Evolutionary conservation across 1,284 basidiomycete genomes (phyloP).

Genomic region (Cryptococcus jaspeensis): DNA sequence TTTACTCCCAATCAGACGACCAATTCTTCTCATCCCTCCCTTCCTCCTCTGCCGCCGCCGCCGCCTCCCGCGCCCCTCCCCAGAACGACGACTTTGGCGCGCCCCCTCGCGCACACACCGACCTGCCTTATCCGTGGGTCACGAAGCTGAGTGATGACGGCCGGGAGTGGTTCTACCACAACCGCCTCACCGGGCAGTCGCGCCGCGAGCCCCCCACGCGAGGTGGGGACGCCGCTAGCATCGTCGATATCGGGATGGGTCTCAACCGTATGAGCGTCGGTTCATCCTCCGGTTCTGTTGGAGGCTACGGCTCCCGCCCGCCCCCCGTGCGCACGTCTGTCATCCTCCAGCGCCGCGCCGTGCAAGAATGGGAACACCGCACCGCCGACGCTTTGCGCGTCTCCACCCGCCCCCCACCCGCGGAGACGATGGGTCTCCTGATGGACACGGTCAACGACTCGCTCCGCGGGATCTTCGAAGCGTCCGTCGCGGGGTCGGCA

Average conservation of each 20-base stretch:
- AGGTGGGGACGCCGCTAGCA: conserved; percentile 10
- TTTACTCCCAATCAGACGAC: conserved; percentile 10
- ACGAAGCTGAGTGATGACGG: conserved; percentile 78
- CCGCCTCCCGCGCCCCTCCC: conserved; percentile 1
- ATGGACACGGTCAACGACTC: conserved; percentile 36
- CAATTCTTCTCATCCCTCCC: conserved; percentile 6
- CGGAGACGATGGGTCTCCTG: conserved; percentile 26
- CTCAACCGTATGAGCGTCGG: conserved; percentile 11
- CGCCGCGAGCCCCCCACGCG: conserved; percentile 52
- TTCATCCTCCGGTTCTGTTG: no score
- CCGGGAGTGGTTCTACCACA: conserved; percentile 74
- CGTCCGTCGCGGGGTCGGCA: conserved; percentile 38
- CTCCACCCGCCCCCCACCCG: conserved; percentile 9
- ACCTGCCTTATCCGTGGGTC: conserved; percentile 74
- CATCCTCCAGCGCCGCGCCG: conserved; percentile 20
- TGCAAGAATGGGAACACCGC: conserved; percentile 26
- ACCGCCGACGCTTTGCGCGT: conserved; percentile 22
- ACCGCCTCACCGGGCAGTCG: conserved; percentile 66
- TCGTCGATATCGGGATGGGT: conserved; percentile 7
- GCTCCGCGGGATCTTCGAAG: conserved; percentile 41
- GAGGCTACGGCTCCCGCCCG: background rate
- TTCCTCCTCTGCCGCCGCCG: conserved; percentile 6
- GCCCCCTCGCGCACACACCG: conserved; percentile 53
- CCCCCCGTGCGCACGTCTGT: conserved; percentile 20
- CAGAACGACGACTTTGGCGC: background rate